Base-by-base conservation (phyloP, 73 alveolate genomes). In the Strombidium stylifer region DNA sequence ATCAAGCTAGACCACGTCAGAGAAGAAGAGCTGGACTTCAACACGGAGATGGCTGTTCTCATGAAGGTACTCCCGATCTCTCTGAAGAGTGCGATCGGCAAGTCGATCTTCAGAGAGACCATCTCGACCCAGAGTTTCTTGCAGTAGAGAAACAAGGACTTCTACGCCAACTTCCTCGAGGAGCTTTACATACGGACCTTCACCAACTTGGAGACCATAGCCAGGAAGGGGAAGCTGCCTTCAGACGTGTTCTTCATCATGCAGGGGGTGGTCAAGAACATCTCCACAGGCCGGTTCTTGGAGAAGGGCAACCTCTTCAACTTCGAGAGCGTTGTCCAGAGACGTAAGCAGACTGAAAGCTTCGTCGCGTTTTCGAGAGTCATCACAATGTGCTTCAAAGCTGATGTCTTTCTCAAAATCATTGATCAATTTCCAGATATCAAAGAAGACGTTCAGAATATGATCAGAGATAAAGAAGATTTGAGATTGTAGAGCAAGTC, bases 51-150 rank as follows among this genome's bases (percentile, higher is more conserved):
- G 25, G 83, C 67, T 24, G 27, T 51, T 46, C 69, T 55, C n/a
- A 68, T 78, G 10, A 61, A 66, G 18, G 27, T n/a, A 3, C 5
- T 78, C 0, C 45, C 68, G 7, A 53, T 40, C 28, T 23, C 27
- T 41, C 52, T 78, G 19, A 78, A 64, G 18, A 23, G 78, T 15
- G 31, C 49, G 41, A 12, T 78, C n/a, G 31, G 37, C 19, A 12
- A 55, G 47, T 52, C 68, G 7, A 47, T 78, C 8, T 78, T 67
- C 58, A 44, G 47, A 41, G 90, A 78, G 21, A 78, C 90, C 1
- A 78, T 78, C 23, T 16, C n/a, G 16, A 57, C 45, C 6, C 54
- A 67, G 0, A 54, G 48, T 5, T 58, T 68, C 32, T 36, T 78
- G 15, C 61, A 78, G 45, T 32, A 15, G 4, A 28, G 77, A 30